These are phyloP conservation scores for Apiospora pterosperma DNA, from an alignment of 2,329 filamentous ascomycete genomes.

Conservation along the genomic window DNA sequence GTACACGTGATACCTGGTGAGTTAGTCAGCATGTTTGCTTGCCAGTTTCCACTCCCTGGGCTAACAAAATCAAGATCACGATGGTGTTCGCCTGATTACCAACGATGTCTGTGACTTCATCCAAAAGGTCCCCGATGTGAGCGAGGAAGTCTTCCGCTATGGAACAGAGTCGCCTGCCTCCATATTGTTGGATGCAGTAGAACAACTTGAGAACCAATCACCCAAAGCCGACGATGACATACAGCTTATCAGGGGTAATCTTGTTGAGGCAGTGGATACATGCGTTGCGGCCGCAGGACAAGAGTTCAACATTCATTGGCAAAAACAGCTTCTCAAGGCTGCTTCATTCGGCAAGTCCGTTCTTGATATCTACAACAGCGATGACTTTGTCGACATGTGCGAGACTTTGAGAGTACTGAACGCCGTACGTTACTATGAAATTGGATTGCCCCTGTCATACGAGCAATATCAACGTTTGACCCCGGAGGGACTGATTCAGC, in stretches of 20 bases:
- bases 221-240: slow-evolving; percentile 98
- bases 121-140: slow-evolving; percentile 86
- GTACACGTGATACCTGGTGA: slow-evolving; percentile 85
- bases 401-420: slow-evolving; percentile 91
- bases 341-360: slow-evolving; percentile 98
- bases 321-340: slow-evolving; percentile 92
- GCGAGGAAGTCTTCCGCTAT: slow-evolving; percentile 83
- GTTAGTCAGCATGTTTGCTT: slow-evolving; percentile 7
- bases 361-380: slow-evolving; percentile 93
- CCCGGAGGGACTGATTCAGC: slow-evolving; percentile 80
- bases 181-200: slow-evolving; percentile 88
- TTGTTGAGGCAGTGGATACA: slow-evolving; percentile 89
- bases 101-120: slow-evolving; percentile 96
- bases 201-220: slow-evolving; percentile 87
- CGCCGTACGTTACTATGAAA: slow-evolving; percentile 84
- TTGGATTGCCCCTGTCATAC: slow-evolving; percentile 86
- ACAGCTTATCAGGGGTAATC: slow-evolving; percentile 80
- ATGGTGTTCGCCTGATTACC: slow-evolving; percentile 86
- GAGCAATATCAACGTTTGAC: slow-evolving; percentile 92
- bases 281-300: slow-evolving; percentile 92
- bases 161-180: slow-evolving; percentile 87
- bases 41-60: not conserved
- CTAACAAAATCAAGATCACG: slow-evolving; percentile 50
- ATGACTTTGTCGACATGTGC: slow-evolving; percentile 98
- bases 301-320: slow-evolving; percentile 87